phyloP scores from a whole-genome alignment of 331 rosid genomes.

The Telfairia occidentalis region DNA sequence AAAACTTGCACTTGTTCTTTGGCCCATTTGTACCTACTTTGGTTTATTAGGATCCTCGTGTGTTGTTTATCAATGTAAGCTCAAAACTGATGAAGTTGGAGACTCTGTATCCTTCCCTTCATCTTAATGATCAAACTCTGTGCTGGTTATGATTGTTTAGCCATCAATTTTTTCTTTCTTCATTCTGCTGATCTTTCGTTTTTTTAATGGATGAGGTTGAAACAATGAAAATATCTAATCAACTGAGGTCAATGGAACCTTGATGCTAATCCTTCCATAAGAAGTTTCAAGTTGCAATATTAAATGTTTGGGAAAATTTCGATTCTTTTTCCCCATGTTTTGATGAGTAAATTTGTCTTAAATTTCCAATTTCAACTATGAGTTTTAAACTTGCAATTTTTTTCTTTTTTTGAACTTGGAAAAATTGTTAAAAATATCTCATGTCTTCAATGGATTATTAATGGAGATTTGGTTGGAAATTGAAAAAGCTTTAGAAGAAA shows the following conservation, averaged over 20 bases:
- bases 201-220: neutral
- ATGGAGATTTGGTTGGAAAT: too few relatives aligned
- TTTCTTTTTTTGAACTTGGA: too few relatives aligned
- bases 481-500: too few relatives aligned
- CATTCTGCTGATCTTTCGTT: neutral
- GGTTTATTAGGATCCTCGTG: neutral
- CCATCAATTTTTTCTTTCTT: neutral
- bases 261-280: too few relatives aligned
- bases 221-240: neutral
- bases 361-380: too few relatives aligned
- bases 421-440: too few relatives aligned
- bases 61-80: conserved; percentile 9
- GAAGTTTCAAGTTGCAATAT: too few relatives aligned
- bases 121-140: neutral
- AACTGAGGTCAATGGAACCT: neutral
- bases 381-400: too few relatives aligned
- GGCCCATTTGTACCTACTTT: conserved; percentile 6
- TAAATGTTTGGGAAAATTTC: too few relatives aligned
- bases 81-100: neutral
- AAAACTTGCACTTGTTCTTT: conserved; percentile 1
- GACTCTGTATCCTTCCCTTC: neutral
- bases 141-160: conserved; percentile 3
- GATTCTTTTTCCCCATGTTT: too few relatives aligned
- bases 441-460: too few relatives aligned
- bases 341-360: too few relatives aligned